These are phyloP conservation scores for Cordyceps tenuipes DNA, from an alignment of 2,329 filamentous ascomycete species.

Conservation along the genomic window DNA sequence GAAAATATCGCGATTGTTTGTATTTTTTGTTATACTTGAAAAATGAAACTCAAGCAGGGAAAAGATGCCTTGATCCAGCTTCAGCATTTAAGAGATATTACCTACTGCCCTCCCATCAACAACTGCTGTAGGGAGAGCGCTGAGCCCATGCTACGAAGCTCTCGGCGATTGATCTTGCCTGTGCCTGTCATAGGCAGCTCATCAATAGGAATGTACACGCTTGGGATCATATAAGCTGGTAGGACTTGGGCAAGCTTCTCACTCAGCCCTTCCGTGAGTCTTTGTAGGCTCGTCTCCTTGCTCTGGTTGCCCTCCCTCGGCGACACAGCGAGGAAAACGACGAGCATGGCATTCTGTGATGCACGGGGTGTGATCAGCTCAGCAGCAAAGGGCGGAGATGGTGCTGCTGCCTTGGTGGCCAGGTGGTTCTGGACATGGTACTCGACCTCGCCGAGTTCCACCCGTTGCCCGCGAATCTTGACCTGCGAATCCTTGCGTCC, in stretches of 20 bases:
- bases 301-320: not conserved
- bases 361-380: not conserved
- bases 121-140: not conserved
- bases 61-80: no score
- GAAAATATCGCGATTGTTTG: no score
- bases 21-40: no score
- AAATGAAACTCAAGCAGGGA: no score
- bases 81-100: no score
- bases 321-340: not conserved
- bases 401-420: not conserved
- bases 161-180: not conserved
- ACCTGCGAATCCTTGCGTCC: slow-evolving; percentile 16
- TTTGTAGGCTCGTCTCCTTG: not conserved
- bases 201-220: not conserved
- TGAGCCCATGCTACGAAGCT: not conserved
- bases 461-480: slow-evolving; percentile 15
- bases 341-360: not conserved
- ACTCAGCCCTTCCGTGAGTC: not conserved
- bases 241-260: not conserved
- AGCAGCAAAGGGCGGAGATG: not conserved
- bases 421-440: slow-evolving; percentile 5
- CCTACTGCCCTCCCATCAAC: not conserved
- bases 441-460: slow-evolving; percentile 16
- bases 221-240: not conserved
- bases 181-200: not conserved